phyloP scores from a whole-genome alignment of 768 basidiomycete genomes.

The Artomyces pyxidatus region DNA sequence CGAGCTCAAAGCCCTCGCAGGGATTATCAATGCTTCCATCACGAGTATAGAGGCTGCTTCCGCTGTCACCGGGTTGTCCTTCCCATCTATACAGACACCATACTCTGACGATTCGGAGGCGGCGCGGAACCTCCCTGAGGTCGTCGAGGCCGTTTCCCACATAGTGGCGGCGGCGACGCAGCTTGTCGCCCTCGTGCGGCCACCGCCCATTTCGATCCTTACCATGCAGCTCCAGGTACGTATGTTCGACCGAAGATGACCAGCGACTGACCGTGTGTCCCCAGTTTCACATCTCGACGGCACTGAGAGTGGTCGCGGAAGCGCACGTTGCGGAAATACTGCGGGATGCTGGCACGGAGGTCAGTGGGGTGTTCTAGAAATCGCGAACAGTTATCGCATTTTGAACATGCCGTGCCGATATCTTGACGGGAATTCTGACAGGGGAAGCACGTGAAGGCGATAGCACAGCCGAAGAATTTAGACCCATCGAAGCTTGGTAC shows the following conservation, averaged over 20 bases:
- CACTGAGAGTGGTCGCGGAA: too few relatives aligned
- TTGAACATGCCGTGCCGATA: too few relatives aligned
- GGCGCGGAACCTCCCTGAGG: background rate
- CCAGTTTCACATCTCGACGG: too few relatives aligned
- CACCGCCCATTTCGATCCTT: background rate
- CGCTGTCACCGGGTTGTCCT: background rate
- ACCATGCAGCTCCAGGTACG: background rate
- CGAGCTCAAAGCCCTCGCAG: background rate
- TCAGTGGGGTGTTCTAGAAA: too few relatives aligned
- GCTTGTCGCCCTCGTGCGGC: background rate
- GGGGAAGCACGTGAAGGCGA: too few relatives aligned
- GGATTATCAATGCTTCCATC: background rate
- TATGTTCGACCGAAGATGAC: too few relatives aligned
- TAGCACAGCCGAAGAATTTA: too few relatives aligned
- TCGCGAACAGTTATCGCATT: too few relatives aligned
- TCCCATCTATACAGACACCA: background rate
- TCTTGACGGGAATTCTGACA: too few relatives aligned
- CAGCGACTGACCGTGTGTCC: background rate
- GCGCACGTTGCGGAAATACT: too few relatives aligned
- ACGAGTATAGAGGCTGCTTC: background rate
- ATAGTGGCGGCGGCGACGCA: background rate
- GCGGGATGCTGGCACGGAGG: too few relatives aligned
- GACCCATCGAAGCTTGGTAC: too few relatives aligned
- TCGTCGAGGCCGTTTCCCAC: background rate
- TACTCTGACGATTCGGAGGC: background rate